Evolutionary conservation across 1,284 basidiomycete genomes (phyloP).

Genomic region (Cryptococcus wingfieldii): DNA sequence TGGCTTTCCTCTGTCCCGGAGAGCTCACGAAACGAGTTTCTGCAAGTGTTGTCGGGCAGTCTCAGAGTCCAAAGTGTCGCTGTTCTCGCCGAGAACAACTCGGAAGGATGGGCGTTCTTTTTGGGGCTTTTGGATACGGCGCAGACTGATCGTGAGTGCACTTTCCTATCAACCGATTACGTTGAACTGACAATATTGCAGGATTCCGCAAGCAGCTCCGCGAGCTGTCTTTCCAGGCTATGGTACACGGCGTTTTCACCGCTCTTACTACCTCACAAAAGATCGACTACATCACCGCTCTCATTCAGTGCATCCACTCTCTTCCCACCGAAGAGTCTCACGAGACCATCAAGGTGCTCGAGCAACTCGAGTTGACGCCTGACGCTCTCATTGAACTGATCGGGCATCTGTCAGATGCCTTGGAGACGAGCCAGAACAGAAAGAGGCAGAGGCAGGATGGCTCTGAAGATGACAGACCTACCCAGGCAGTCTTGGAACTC

Average conservation of each 20-base stretch:
- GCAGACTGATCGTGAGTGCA: not conserved
- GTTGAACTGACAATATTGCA: not conserved
- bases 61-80: slow-evolving; percentile 18
- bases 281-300: slow-evolving; percentile 25
- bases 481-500: slow-evolving; percentile 54
- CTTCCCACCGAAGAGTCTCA: slow-evolving; percentile 31
- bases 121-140: slow-evolving; percentile 9
- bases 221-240: slow-evolving; percentile 22
- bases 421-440: slow-evolving; percentile 24
- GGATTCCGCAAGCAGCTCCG: slow-evolving; percentile 13
- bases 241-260: slow-evolving; percentile 35
- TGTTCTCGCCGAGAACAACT: slow-evolving; percentile 21
- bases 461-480: slow-evolving; percentile 20
- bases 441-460: slow-evolving; percentile 36
- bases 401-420: slow-evolving; percentile 25
- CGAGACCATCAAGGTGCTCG: slow-evolving; percentile 22
- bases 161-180: not conserved
- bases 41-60: slow-evolving; percentile 19
- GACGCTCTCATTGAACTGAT: slow-evolving; percentile 24
- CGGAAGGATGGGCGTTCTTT: slow-evolving; percentile 24
- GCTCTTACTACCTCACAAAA: slow-evolving; percentile 23
- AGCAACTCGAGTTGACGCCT: slow-evolving; percentile 24
- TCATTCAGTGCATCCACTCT: slow-evolving; percentile 31
- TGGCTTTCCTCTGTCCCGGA: slow-evolving; percentile 21
- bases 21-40: slow-evolving; percentile 19